phyloP scores from a whole-genome alignment of 345 rosid species.

The Lagerstroemia speciosa region DNA sequence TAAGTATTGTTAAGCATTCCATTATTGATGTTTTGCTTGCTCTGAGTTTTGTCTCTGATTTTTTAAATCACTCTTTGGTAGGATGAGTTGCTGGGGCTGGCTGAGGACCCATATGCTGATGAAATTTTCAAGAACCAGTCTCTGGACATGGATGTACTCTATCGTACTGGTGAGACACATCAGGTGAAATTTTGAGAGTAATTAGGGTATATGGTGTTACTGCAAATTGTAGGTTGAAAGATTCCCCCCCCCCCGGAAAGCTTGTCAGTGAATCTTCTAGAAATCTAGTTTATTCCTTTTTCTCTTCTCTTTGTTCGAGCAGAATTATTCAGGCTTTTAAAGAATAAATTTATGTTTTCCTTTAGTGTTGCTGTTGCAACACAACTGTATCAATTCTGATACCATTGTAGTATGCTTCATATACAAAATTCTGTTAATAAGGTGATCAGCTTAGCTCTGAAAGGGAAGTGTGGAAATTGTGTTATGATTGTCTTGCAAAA shows the following conservation, averaged over 20 bases:
- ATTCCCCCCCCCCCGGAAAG: neutral
- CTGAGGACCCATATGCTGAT: constrained; percentile 55
- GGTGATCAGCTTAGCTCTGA: neutral
- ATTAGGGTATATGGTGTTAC: neutral
- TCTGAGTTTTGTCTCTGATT: neutral
- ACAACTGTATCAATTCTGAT: neutral
- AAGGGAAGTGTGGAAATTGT: neutral
- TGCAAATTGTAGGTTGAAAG: neutral
- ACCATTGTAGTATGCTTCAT: neutral
- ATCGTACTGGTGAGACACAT: constrained; percentile 70
- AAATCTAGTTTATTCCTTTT: neutral
- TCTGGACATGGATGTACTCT: constrained; percentile 68
- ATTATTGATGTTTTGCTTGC: neutral
- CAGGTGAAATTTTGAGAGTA: constrained; percentile 30
- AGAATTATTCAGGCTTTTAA: neutral
- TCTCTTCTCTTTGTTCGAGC: neutral
- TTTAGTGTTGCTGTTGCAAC: neutral
- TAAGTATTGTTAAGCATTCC: neutral
- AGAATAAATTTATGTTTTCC: neutral
- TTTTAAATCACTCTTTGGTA: constrained; percentile 14
- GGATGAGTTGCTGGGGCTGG: constrained; percentile 93
- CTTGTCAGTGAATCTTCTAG: neutral
- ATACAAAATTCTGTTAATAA: neutral
- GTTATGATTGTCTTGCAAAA: neutral
- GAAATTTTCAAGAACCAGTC: constrained; percentile 47